These are phyloP conservation scores for Eucalyptus curtisii DNA, from an alignment of 345 rosid genomes.

Conservation along the genomic window DNA sequence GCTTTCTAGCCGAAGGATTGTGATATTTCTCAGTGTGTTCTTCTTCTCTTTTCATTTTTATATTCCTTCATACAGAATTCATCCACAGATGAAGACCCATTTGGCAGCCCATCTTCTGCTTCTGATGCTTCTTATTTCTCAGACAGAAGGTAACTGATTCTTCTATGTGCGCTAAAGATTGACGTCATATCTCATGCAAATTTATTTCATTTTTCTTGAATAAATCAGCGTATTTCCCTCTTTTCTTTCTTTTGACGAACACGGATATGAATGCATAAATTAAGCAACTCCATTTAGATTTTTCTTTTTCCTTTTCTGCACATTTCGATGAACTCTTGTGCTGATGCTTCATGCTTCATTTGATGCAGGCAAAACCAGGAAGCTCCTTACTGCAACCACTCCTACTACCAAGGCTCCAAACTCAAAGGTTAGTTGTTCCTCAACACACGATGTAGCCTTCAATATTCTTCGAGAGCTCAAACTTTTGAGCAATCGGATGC, in stretches of 20 bases:
- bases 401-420: not conserved
- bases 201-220: not conserved
- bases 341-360: not conserved
- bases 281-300: not conserved
- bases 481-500: not conserved
- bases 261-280: not conserved
- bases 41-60: not conserved
- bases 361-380: constrained; percentile 18
- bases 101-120: constrained; percentile 1
- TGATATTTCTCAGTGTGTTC: not conserved
- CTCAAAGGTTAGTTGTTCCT: constrained; percentile 9
- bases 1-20: not conserved
- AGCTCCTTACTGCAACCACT: constrained; percentile 6
- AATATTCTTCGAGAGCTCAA: not conserved
- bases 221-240: not conserved
- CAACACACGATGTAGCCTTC: not conserved
- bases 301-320: not conserved
- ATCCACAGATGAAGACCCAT: not conserved
- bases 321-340: not conserved
- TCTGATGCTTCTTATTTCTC: not conserved
- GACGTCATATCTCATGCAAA: not conserved
- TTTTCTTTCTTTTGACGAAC: not conserved
- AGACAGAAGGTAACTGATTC: constrained; percentile 5
- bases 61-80: not conserved
- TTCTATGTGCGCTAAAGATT: not conserved